Conservation (phyloP, 345 rosid genomes). For the Barbarea vulgaris region DNA sequence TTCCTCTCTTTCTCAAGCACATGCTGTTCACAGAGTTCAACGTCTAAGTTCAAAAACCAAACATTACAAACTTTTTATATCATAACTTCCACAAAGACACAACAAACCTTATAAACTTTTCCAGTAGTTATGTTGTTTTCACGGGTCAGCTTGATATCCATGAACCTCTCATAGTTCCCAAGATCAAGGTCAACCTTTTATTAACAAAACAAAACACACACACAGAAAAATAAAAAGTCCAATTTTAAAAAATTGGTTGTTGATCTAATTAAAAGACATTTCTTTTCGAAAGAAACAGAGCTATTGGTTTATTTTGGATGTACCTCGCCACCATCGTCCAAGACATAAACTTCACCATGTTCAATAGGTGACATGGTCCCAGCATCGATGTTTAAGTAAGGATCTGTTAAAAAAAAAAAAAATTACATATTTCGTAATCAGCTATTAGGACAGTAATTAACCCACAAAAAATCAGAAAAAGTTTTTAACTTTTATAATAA, state of each 20-base stretch:
- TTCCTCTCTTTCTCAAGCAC: constrained; percentile 91
- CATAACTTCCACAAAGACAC: constrained; percentile 25
- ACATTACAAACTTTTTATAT: neutral
- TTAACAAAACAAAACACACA: constrained; percentile 2
- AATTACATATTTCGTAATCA: neutral
- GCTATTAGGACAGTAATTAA: neutral
- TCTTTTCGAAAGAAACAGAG: constrained; percentile 1
- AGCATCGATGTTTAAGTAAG: constrained; percentile 87
- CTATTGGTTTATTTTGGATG: neutral
- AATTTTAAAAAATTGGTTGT: neutral
- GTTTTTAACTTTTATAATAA: constrained; percentile 6
- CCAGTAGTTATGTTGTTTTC: constrained; percentile 96
- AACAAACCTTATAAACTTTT: constrained; percentile 84
- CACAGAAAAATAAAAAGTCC: neutral
- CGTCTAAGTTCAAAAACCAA: neutral
- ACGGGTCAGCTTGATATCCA: constrained; percentile 78
- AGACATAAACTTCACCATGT: constrained; percentile 87
- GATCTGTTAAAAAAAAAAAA: constrained; percentile 51
- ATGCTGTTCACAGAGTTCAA: constrained; percentile 47
- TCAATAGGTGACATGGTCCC: constrained; percentile 96
- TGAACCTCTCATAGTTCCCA: constrained; percentile 96
- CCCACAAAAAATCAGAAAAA: neutral
- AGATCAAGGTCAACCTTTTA: constrained; percentile 97
- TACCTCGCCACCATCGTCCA: constrained; percentile 97
- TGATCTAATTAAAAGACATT: constrained; percentile 9